Evolutionary conservation across 2,329 filamentous ascomycete species (phyloP), one percentile per base, ranked within the genome.

Genomic region (Pseudocercospora fijiensis): DNA sequence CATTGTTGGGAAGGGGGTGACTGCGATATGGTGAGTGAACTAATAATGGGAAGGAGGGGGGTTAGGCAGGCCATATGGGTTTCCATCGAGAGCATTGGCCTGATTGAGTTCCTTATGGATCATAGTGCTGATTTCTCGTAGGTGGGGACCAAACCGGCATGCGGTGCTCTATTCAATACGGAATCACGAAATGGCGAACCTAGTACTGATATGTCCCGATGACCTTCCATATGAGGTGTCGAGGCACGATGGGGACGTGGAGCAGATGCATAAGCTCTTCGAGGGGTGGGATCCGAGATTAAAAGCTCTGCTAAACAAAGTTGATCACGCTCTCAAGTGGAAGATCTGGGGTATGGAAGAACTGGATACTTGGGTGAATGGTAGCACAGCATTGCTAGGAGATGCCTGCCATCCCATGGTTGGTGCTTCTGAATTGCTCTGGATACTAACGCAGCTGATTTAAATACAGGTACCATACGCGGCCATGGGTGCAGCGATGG

Each of bases 401-500:
- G 86, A 88, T 67, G 79, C 84, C 0, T 88, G 85, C 64, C 86
- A 88, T 70, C 84, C 86, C 0, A 87, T 87, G 84, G 76, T 88
- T 1, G 2, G 20, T 53, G 49, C 49, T 26, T 24, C 4, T 8
- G 26, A 53, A 53, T n/a, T 9, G 8, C 8, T 47, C 18, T n/a
- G 41, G 5, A 11, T 9, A 18, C 16, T 9, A n/a, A 1, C 13
- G 45, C 18, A 53, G 26, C 24, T n/a, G 16, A 53, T 16, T 9
- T 53, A 26, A 18, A 28, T 53, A n/a, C 26, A 28, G 47, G 37
- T 28, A 18, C 85, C 85, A 2, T 85, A 86, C 67, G 78, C 85
- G 27, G 87, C 85, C 0, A 87, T 86, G 73, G 87, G 88, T 0
- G 88, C 87, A n/a, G 88, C 88, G 69, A 87, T 84, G 0, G 84